These are phyloP conservation scores for Pachysolen tannophilus DNA, from an alignment of 805 yeast species.

Conservation along the genomic window DNA sequence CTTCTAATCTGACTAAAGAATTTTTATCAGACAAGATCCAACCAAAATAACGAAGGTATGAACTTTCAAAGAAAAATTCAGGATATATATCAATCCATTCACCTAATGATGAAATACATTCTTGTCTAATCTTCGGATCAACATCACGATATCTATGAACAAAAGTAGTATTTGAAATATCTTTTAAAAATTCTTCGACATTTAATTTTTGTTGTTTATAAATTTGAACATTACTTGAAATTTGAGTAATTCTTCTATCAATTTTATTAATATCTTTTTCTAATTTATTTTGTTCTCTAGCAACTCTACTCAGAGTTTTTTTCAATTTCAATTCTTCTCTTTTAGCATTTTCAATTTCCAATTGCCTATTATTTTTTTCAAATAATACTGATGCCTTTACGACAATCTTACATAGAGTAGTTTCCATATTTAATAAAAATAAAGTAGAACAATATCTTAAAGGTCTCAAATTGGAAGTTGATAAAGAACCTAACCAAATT, in stretches of 20 bases:
- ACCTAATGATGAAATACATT: conserved; percentile 57
- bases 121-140: conserved; percentile 63
- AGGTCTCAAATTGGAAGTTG: conserved; percentile 63
- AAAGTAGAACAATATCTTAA: conserved; percentile 62
- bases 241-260: conserved; percentile 35
- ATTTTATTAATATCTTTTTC: conserved; percentile 21
- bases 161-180: conserved; percentile 59
- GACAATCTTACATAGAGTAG: conserved; percentile 46
- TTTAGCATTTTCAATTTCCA: conserved; percentile 26
- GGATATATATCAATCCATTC: conserved; percentile 68
- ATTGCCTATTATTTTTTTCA: conserved; percentile 37
- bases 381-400: conserved; percentile 26
- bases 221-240: conserved; percentile 32
- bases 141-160: conserved; percentile 75
- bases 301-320: conserved; percentile 15
- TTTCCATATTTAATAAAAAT: conserved; percentile 50
- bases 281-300: conserved; percentile 23
- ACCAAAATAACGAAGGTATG: conserved; percentile 71
- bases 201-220: conserved; percentile 43
- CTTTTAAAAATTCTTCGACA: conserved; percentile 50
- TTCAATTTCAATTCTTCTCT: conserved; percentile 21
- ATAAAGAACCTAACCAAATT: conserved; percentile 70
- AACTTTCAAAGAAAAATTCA: conserved; percentile 59
- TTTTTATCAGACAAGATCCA: conserved; percentile 77
- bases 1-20: conserved; percentile 55